These are phyloP conservation scores for Luffa acutangula DNA, from an alignment of 306 rosid species.

Conservation along the genomic window DNA sequence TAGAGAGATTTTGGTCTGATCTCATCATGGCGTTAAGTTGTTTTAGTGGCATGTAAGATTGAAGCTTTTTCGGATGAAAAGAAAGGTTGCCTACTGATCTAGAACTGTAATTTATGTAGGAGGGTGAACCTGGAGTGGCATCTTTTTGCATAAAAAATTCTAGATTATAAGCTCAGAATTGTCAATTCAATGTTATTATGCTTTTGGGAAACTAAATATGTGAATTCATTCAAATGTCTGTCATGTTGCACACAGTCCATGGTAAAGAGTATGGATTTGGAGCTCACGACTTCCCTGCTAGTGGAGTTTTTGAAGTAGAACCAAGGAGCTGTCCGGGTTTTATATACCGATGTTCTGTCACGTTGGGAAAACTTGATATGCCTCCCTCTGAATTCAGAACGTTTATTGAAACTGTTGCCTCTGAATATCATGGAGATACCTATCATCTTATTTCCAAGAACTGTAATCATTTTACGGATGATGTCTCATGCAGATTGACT, in stretches of 20 bases:
- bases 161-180: not conserved
- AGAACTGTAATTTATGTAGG: not conserved
- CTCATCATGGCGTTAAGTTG: not conserved
- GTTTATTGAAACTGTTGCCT: slow-evolving; percentile 63
- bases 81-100: not conserved
- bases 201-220: not conserved
- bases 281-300: slow-evolving; percentile 78
- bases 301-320: slow-evolving; percentile 97
- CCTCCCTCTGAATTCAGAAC: slow-evolving; percentile 48
- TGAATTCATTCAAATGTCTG: not conserved
- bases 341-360: slow-evolving; percentile 53
- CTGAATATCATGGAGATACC: slow-evolving; percentile 89
- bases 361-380: slow-evolving; percentile 50
- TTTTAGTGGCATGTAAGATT: not conserved
- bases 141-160: not conserved
- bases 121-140: not conserved
- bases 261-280: slow-evolving; percentile 97
- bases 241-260: slow-evolving; percentile 37
- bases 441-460: slow-evolving; percentile 93
- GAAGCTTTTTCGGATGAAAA: not conserved
- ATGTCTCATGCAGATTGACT: slow-evolving; percentile 52
- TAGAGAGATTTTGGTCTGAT: not conserved
- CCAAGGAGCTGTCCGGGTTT: slow-evolving; percentile 92
- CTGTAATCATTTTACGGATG: slow-evolving; percentile 92
- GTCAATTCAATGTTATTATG: not conserved